Evolutionary conservation across 106 monocot genomes (phyloP), one percentile per base, ranked within the genome.

Genomic region (Triglochin maritima): DNA sequence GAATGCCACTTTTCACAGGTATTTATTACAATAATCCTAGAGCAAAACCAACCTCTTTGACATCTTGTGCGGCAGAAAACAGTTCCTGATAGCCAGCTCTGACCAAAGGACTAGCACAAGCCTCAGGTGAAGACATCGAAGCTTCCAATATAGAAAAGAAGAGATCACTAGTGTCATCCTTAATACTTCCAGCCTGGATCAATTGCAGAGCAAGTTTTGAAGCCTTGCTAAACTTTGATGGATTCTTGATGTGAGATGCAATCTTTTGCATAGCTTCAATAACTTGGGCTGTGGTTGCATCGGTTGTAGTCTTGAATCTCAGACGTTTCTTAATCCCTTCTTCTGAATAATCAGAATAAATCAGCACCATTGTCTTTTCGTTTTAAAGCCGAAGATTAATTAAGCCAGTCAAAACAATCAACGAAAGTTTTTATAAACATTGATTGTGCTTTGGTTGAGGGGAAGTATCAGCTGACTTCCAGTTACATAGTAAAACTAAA

Each of bases 211-310:
- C 86, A 64, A 98, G 84, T 62, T 91, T 98, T 65, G 96, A 91
- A n/a, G 96, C 96, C 80, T 98, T 98, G 50, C 72, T 73, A 70
- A 98, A 98, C 68, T 98, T 98, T 15, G 87, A 78, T 56, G 83
- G 87, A 79, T 88, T 91, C 62, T 86, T 84, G 77, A 98, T 98
- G 63, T 98, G 96, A 44, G 91, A 83, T 44, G 86, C 66, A 53
- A 98, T 98, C 65, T 91, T 98, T 57, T 88, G 83, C 88, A 98
- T 90, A 29, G 95, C 95, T 68, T 95, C 89, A 44, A 83, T 79
- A 46, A 95, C 67, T 76, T 95, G 90, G 47, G 63, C 55, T 75
- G 82, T 80, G 29, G 85, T 76, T 13, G 85, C 87, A 76, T 95
- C 95, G 45, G 83, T 79, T 7, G 73, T 82, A 46, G 90, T 90